Conservation (phyloP, 441 rosid species). For the Eutrema salsugineum region DNA sequence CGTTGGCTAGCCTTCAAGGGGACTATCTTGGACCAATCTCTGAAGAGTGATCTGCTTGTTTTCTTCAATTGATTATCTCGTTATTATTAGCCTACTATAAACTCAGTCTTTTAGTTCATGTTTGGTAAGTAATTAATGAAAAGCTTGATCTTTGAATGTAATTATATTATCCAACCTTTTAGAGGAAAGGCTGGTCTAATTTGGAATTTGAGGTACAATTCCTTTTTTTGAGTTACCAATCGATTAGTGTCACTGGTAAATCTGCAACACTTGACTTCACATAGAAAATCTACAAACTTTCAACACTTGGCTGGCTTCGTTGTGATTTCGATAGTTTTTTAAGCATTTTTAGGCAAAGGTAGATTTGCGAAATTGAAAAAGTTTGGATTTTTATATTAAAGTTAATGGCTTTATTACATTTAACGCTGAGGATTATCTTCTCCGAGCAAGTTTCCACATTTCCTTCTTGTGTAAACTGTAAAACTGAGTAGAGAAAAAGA, state of each 20-base stretch:
- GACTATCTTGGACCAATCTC: slow-evolving; percentile 74
- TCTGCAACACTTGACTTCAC: too few relatives aligned
- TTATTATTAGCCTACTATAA: background rate
- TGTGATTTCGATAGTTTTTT: too few relatives aligned
- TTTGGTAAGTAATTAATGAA: background rate
- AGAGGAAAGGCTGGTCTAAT: background rate
- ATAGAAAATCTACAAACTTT: too few relatives aligned
- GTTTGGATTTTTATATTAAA: too few relatives aligned
- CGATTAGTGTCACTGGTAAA: too few relatives aligned
- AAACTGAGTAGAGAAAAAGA: too few relatives aligned
- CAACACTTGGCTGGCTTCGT: too few relatives aligned
- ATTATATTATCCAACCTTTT: background rate
- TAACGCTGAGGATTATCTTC: too few relatives aligned
- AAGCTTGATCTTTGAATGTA: slow-evolving; percentile 1
- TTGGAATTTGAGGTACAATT: background rate
- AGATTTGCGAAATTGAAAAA: too few relatives aligned
- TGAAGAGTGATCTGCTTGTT: slow-evolving; percentile 10
- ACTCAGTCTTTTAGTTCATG: background rate
- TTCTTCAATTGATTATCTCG: too few relatives aligned
- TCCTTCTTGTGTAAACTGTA: background rate
- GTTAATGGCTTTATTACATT: too few relatives aligned
- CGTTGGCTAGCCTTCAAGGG: slow-evolving; percentile 74
- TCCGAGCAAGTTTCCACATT: background rate
- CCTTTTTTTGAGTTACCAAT: background rate
- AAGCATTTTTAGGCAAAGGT: too few relatives aligned